Evolutionary conservation across 257 asterid species (phyloP), one percentile per base, ranked within the genome.

Genomic region (Scutellaria barbata): DNA sequence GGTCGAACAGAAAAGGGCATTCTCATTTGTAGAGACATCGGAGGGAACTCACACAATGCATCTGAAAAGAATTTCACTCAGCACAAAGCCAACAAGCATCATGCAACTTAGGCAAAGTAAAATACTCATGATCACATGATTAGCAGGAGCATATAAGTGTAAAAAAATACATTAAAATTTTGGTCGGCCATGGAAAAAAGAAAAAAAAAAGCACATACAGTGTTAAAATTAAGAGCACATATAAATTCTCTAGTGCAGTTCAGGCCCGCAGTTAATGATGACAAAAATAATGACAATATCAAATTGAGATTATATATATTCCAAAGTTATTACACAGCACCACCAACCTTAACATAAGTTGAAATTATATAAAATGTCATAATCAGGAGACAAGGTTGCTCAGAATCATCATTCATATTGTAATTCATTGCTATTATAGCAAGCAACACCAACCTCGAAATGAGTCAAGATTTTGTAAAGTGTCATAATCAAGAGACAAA

Each of bases 21-120:
- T 83, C 79, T 87, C 87, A 95, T 33, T 80, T 80, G 85, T 71
- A 95, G 90, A 42, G 90, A 83, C 77, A 85, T 85, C 2, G 98
- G 97, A 68, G 99, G 99, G 78, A 95, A 95, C 70, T 92, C 88
- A 72, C 97, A 87, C 78, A 95, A 69, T 67, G 85, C 81, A 43
- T 84, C 99, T 95, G 96, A 57, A 84, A 18, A 83, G 52, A 47
- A 45, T 43, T 39, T 66, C 63, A 57, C n/a, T 74, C 62, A 69
- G 68, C 17, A 4, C 6, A 43, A 43, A 68, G 10, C n/a, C 35
- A 46, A 48, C 9, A 72, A 75, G 30, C 50, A 68, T 47, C n/a
- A 12, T 39, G 30, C 72, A 53, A 68, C 18, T 55, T 71, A 66
- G 55, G 48, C 18, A 61, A 17, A 46, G 41, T 10, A 8, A 25